phyloP scores from a whole-genome alignment of 805 yeast species.

The Jamesozyma piceae region DNA sequence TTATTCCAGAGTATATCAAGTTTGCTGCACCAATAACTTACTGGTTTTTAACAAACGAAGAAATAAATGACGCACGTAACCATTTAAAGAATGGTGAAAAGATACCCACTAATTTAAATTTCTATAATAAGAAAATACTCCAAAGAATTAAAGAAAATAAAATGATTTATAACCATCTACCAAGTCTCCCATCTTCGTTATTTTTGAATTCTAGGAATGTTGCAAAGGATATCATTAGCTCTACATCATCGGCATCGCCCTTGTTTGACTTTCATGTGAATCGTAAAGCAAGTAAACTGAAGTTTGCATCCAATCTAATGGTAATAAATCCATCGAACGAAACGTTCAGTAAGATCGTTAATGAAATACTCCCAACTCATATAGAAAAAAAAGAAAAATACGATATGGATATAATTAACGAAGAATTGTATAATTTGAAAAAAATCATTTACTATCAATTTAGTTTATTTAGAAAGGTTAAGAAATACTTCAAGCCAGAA shows the following conservation, averaged over 20 bases:
- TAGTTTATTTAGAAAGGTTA: conserved; percentile 21
- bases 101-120: conserved; percentile 16
- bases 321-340: conserved; percentile 43
- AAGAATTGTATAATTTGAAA: conserved; percentile 21
- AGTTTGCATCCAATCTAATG: conserved; percentile 42
- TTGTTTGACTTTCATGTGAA: conserved; percentile 13
- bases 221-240: conserved; percentile 23
- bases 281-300: conserved; percentile 22
- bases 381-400: conserved; percentile 14
- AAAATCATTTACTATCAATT: conserved; percentile 24
- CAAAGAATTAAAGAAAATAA: conserved; percentile 16
- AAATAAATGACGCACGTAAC: conserved; percentile 14
- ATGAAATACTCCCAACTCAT: conserved; percentile 16
- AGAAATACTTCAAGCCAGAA: conserved; percentile 16
- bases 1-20: conserved; percentile 36
- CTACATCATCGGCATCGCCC: conserved; percentile 20
- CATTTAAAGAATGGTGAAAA: conserved; percentile 15
- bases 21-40: conserved; percentile 41
- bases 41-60: conserved; percentile 28
- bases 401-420: conserved; percentile 28
- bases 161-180: conserved; percentile 34
- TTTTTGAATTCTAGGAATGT: conserved; percentile 21
- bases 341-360: conserved; percentile 18
- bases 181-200: conserved; percentile 26
- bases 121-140: conserved; percentile 17